phyloP scores from a whole-genome alignment of 2,329 filamentous ascomycete species.

The Colletotrichum shisoi region DNA sequence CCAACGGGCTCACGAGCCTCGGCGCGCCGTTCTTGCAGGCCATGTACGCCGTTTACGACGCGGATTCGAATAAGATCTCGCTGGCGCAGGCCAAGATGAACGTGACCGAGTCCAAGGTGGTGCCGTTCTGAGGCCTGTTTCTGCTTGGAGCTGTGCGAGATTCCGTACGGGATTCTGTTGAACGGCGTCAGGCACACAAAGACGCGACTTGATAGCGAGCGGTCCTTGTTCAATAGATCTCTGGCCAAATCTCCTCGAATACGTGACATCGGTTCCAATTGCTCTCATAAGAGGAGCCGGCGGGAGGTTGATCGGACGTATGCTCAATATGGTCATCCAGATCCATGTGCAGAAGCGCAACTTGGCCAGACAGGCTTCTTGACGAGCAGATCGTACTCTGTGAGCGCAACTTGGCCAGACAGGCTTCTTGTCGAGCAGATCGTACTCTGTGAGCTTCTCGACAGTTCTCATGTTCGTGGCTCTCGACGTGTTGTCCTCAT shows the following conservation, averaged over 20 bases:
- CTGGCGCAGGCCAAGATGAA: constrained; percentile 32
- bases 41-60: constrained; percentile 26
- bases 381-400: not conserved
- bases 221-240: too few relatives aligned
- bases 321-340: not conserved
- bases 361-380: constrained; percentile 13
- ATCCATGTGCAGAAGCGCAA: constrained; percentile 4
- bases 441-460: not conserved
- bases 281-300: too few relatives aligned
- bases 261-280: too few relatives aligned
- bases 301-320: constrained; percentile 2
- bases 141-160: not conserved
- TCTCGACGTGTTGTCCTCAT: not conserved
- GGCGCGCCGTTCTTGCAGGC: constrained; percentile 18
- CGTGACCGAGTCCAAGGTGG: constrained; percentile 13
- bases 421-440: too few relatives aligned
- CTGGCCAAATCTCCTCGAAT: too few relatives aligned
- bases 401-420: too few relatives aligned
- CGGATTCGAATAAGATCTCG: constrained; percentile 11
- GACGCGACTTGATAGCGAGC: too few relatives aligned
- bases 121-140: not conserved
- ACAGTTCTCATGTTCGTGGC: constrained; percentile 3
- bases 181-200: too few relatives aligned
- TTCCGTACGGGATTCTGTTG: not conserved
- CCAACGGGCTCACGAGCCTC: not conserved